phyloP scores from a whole-genome alignment of 805 yeast genomes.

The Kodamaea laetipori region DNA sequence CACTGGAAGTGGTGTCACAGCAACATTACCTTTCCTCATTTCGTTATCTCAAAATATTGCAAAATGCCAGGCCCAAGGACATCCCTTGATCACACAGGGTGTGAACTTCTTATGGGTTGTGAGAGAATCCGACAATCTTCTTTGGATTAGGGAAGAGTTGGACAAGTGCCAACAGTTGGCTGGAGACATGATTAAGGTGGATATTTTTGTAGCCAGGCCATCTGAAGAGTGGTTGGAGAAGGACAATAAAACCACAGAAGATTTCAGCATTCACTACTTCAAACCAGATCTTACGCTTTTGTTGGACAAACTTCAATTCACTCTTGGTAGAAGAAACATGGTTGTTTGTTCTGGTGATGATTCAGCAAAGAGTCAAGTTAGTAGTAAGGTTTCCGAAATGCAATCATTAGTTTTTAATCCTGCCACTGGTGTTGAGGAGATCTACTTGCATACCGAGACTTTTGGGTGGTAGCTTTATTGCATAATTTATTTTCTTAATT shows the following conservation, averaged over 20 bases:
- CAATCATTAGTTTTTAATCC: conserved; percentile 36
- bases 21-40: conserved; percentile 47
- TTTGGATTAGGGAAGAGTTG: conserved; percentile 45
- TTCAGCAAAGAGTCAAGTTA: conserved; percentile 38
- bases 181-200: conserved; percentile 28
- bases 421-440: conserved; percentile 40
- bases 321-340: conserved; percentile 34
- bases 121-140: conserved; percentile 30
- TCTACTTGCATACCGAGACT: conserved; percentile 52
- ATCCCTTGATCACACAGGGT: conserved; percentile 18
- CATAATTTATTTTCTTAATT: neutral
- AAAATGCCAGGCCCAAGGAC: neutral
- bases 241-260: neutral
- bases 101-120: conserved; percentile 51
- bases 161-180: conserved; percentile 25
- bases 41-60: conserved; percentile 21
- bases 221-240: neutral
- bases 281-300: conserved; percentile 24
- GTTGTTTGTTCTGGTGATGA: conserved; percentile 50
- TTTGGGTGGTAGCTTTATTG: conserved; percentile 43
- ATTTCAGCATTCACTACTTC: conserved; percentile 19
- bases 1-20: conserved; percentile 56
- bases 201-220: conserved; percentile 23
- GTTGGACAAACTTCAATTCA: conserved; percentile 17
- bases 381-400: conserved; percentile 40